Conservation (phyloP, 2,329 filamentous ascomycete species). For the Scedosporium aurantiacum region DNA sequence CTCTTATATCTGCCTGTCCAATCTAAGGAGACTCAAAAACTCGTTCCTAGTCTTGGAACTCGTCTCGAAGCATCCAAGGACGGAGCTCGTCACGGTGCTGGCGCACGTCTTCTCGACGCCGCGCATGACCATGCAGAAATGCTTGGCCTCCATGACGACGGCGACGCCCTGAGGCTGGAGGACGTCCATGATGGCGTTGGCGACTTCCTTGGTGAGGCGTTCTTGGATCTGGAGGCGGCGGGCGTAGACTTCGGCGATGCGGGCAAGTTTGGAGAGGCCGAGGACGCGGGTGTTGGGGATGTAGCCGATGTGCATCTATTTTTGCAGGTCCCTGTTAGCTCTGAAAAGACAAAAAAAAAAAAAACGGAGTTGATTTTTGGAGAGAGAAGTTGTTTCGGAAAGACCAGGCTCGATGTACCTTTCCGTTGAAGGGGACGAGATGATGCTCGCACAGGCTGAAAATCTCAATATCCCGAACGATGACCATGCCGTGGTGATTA, state of each 20-base stretch:
- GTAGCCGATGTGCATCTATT: conserved; percentile 95
- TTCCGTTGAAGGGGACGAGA: conserved; percentile 89
- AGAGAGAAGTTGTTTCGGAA: too few species aligned
- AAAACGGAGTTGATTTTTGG: too few species aligned
- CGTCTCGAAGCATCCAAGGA: conserved; percentile 89
- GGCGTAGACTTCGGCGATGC: conserved; percentile 95
- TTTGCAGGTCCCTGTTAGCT: background rate
- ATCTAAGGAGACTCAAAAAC: conserved; percentile 69
- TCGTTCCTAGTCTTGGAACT: conserved; percentile 92
- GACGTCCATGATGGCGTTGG: conserved; percentile 84
- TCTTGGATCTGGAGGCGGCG: conserved; percentile 93
- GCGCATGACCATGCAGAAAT: conserved; percentile 98
- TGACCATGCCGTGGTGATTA: conserved; percentile 92
- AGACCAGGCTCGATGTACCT: conserved; percentile 40
- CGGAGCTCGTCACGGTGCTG: conserved; percentile 89
- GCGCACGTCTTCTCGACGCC: conserved; percentile 88
- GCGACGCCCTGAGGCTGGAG: conserved; percentile 89
- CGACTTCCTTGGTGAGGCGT: conserved; percentile 89
- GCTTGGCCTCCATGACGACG: conserved; percentile 93
- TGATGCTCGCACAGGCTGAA: conserved; percentile 96
- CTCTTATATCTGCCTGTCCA: conserved; percentile 30
- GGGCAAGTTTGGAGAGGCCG: conserved; percentile 87
- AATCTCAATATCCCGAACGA: conserved; percentile 94
- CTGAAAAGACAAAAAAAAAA: background rate
- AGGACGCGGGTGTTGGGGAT: conserved; percentile 87